Percentiles rank a stretch among this genome's conserved stretches.
These are phyloP conservation scores for Gamarada debralockiae DNA, from an alignment of 495 filamentous ascomycete species.

Conservation along the genomic window DNA sequence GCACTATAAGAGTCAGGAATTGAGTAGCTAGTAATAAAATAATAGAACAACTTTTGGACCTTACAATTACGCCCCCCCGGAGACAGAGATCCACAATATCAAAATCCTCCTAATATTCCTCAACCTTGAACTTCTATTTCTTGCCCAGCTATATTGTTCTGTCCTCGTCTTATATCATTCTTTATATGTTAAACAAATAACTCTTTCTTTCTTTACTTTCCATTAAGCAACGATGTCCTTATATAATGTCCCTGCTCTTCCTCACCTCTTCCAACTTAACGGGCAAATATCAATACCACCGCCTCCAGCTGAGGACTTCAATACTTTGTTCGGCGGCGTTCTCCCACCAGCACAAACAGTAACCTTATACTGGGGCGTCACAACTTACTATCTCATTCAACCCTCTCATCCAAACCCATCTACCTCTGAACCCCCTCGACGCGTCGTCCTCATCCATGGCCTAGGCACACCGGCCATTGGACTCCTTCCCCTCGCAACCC, in stretches of 20 bases:
- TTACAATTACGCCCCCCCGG: not conserved
- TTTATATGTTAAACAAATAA: not conserved
- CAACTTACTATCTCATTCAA: constrained; percentile 34
- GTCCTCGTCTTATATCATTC: not conserved
- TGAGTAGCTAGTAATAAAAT: too few species aligned
- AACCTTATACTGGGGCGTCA: constrained; percentile 27
- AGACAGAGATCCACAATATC: not conserved
- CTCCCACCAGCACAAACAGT: constrained; percentile 35
- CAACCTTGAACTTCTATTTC: not conserved
- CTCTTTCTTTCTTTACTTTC: constrained; percentile 1
- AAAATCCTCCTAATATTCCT: not conserved
- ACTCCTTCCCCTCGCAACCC: constrained; percentile 22
- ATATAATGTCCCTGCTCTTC: constrained; percentile 1
- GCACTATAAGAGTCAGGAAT: too few species aligned
- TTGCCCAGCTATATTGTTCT: not conserved
- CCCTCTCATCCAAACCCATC: constrained; percentile 7
- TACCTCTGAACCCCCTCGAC: constrained; percentile 1
- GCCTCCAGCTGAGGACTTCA: constrained; percentile 34
- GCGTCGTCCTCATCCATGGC: constrained; percentile 27
- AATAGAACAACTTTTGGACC: not conserved
- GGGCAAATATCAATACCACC: constrained; percentile 25
- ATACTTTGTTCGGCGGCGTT: constrained; percentile 30
- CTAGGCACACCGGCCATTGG: constrained; percentile 27
- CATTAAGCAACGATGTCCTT: constrained; percentile 1
- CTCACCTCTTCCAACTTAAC: constrained; percentile 3